Evolutionary conservation across 1,284 basidiomycete genomes (phyloP).

Genomic region (Apiotrichum domesticum): DNA sequence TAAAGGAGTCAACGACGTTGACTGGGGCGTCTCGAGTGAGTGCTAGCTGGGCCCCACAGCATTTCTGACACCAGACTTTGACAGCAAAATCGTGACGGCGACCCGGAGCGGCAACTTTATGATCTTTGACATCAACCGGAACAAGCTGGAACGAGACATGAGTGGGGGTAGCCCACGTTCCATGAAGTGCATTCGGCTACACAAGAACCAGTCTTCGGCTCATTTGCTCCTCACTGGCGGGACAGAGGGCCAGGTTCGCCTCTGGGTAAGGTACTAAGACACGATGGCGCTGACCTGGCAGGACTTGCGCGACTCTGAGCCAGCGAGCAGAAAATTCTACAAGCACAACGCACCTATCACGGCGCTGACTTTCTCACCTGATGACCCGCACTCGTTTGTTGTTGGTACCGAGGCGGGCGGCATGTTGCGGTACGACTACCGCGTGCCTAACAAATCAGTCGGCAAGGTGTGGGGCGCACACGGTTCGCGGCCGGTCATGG

Average conservation of each 20-base stretch:
- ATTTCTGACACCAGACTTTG: slow-evolving; percentile 53
- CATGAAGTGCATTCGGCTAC: slow-evolving; percentile 57
- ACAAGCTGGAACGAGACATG: slow-evolving; percentile 66
- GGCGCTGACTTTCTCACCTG: slow-evolving; percentile 64
- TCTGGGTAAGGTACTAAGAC: slow-evolving; percentile 58
- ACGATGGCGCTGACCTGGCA: slow-evolving; percentile 33
- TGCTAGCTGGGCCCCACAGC: slow-evolving; percentile 14
- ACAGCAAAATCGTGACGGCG: slow-evolving; percentile 73
- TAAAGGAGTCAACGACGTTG: slow-evolving; percentile 56
- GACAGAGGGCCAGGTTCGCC: slow-evolving; percentile 70
- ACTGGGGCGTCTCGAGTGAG: slow-evolving; percentile 71
- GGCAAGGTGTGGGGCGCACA: slow-evolving; percentile 74
- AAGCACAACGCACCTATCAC: slow-evolving; percentile 67
- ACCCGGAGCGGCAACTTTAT: slow-evolving; percentile 76
- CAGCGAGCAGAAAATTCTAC: slow-evolving; percentile 60
- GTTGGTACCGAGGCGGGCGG: slow-evolving; percentile 72
- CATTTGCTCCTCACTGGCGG: slow-evolving; percentile 73
- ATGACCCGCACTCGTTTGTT: slow-evolving; percentile 62
- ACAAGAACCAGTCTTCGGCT: slow-evolving; percentile 58
- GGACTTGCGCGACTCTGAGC: slow-evolving; percentile 68
- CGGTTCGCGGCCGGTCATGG: slow-evolving; percentile 61
- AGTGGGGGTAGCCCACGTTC: slow-evolving; percentile 65
- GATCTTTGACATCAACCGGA: slow-evolving; percentile 73
- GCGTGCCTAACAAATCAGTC: slow-evolving; percentile 57
- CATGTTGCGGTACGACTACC: slow-evolving; percentile 66